Conservation (phyloP, 345 rosid genomes). For the Aquilaria yunnanensis region DNA sequence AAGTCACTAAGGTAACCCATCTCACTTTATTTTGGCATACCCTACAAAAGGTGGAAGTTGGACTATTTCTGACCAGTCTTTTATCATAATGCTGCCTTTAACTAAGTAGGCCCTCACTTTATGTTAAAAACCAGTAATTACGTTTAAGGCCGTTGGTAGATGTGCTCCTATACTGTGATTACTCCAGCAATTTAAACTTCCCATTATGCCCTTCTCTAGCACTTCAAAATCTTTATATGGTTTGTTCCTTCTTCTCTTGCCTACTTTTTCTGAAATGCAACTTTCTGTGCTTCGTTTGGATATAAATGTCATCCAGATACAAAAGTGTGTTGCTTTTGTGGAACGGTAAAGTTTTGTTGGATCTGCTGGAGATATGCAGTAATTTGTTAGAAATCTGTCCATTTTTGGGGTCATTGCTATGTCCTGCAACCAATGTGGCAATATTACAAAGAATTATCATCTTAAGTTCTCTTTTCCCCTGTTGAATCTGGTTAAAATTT, state of each 20-base stretch:
- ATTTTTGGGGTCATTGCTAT: no score
- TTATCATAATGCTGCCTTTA: not conserved
- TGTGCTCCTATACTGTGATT: not conserved
- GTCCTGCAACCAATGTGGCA: no score
- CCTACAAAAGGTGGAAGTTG: not conserved
- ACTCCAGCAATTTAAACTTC: not conserved
- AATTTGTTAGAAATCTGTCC: no score
- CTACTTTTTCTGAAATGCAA: not conserved
- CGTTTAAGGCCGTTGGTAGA: not conserved
- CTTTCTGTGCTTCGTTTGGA: no score
- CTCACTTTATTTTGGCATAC: not conserved
- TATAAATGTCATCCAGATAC: no score
- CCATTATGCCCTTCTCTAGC: not conserved
- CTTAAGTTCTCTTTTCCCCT: no score
- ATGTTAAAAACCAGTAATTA: not conserved
- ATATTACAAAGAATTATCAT: no score
- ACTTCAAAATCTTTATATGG: not conserved
- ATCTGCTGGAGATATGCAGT: no score
- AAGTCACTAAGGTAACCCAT: not conserved
- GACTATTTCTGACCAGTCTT: not conserved
- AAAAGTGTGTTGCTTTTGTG: no score
- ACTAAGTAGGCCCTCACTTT: constrained; percentile 10
- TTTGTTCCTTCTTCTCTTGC: constrained; percentile 1
- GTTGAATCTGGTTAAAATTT: no score
- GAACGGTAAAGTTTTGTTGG: no score